Evolutionary conservation across 176 grass and related monocot genomes (phyloP).

Genomic region (Tuctoria greenei): DNA sequence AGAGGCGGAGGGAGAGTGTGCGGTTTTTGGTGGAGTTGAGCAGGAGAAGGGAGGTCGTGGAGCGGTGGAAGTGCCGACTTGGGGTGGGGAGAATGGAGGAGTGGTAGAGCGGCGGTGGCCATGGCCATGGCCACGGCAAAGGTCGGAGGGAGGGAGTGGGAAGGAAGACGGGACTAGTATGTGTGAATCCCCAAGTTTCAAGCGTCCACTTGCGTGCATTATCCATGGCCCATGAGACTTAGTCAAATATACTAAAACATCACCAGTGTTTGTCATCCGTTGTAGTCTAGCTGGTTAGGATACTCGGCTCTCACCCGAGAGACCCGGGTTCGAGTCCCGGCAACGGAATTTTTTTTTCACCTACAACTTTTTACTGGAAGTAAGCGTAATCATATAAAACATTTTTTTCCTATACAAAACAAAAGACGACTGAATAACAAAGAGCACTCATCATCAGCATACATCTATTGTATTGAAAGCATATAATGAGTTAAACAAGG

Average conservation of each 20-base stretch:
- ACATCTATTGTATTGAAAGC: constrained; percentile 13
- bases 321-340: constrained; percentile 56
- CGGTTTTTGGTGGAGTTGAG: neutral
- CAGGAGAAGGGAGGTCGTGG: neutral
- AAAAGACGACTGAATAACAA: neutral
- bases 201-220: no score
- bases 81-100: neutral
- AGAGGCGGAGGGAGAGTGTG: neutral
- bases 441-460: neutral
- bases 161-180: no score
- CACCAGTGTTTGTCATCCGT: no score
- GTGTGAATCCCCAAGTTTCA: no score
- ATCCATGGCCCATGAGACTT: no score
- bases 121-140: neutral
- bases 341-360: constrained; percentile 18
- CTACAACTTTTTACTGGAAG: neutral
- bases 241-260: no score
- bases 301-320: constrained; percentile 94
- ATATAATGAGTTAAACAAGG: neutral
- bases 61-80: neutral
- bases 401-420: neutral
- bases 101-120: neutral
- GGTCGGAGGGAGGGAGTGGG: neutral
- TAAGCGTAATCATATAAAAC: neutral
- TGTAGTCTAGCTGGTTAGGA: constrained; percentile 90